Conservation (phyloP, 176 grass and related monocot genomes). For the Oropetium thomaeum region DNA sequence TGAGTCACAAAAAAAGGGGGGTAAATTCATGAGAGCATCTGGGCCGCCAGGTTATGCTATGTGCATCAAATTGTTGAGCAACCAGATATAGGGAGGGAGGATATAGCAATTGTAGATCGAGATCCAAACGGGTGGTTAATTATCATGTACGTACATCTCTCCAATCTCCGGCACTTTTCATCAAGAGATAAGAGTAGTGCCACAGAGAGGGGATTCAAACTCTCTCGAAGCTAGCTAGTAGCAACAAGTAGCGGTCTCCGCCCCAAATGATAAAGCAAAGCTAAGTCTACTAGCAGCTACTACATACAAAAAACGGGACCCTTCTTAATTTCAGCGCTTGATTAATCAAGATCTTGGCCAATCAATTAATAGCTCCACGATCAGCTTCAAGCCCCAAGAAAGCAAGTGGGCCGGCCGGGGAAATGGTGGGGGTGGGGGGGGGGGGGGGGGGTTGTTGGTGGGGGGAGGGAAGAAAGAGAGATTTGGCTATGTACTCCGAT, state of each 20-base stretch:
- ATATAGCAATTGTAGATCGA: not conserved
- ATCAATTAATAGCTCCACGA: not conserved
- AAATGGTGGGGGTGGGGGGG: not conserved
- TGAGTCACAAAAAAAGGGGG: too few relatives aligned
- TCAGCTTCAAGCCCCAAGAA: not conserved
- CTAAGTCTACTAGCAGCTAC: slow-evolving; percentile 12
- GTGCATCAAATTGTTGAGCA: not conserved
- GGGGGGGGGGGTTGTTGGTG: too few relatives aligned
- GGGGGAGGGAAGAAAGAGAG: too few relatives aligned
- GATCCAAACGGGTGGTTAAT: slow-evolving; percentile 5
- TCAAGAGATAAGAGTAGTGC: slow-evolving; percentile 9
- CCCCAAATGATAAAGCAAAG: not conserved
- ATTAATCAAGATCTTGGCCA: not conserved
- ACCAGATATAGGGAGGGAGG: not conserved
- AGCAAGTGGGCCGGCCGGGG: not conserved
- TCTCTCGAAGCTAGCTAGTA: too few relatives aligned
- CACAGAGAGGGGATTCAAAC: slow-evolving; percentile 34
- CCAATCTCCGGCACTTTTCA: slow-evolving; percentile 26
- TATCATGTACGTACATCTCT: slow-evolving; percentile 27
- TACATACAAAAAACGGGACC: slow-evolving; percentile 13
- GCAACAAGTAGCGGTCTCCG: not conserved
- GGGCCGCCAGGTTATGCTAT: too few relatives aligned
- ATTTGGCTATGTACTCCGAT: slow-evolving; percentile 21
- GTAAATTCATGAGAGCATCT: too few relatives aligned
- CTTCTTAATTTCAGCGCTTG: not conserved